phyloP scores from a whole-genome alignment of 2,329 filamentous ascomycete species.

The Paecilomyces dactylethromorphus region DNA sequence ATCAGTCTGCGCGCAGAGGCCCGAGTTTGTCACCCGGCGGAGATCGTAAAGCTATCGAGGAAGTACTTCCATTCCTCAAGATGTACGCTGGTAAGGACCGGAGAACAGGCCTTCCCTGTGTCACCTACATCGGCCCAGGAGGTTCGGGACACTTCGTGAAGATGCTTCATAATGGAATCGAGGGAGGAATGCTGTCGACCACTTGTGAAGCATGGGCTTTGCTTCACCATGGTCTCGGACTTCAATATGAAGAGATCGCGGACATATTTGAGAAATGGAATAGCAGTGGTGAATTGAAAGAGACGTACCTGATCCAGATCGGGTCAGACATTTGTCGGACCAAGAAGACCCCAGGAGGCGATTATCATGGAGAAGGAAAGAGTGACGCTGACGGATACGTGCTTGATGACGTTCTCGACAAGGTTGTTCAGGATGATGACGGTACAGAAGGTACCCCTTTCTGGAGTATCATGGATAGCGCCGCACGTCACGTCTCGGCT shows the following conservation, averaged over 20 bases:
- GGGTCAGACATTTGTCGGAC: conserved; percentile 54
- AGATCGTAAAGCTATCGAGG: conserved; percentile 50
- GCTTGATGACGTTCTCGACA: conserved; percentile 58
- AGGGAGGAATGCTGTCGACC: conserved; percentile 62
- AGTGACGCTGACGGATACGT: conserved; percentile 41
- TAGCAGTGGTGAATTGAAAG: conserved; percentile 48
- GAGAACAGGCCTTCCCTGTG: conserved; percentile 52
- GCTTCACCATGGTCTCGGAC: conserved; percentile 52
- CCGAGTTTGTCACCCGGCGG: conserved; percentile 64
- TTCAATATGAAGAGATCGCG: conserved; percentile 56
- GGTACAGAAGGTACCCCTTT: conserved; percentile 61
- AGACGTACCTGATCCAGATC: conserved; percentile 59
- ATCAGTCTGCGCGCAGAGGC: conserved; percentile 59
- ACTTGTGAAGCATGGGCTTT: conserved; percentile 61
- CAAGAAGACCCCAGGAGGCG: conserved; percentile 36
- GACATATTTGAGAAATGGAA: conserved; percentile 58
- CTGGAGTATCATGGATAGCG: conserved; percentile 59
- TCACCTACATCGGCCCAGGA: conserved; percentile 53
- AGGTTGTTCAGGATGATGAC: conserved; percentile 64
- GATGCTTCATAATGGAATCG: conserved; percentile 70
- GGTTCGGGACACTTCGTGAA: conserved; percentile 67
- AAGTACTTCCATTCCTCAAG: conserved; percentile 55
- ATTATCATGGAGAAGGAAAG: conserved; percentile 25
- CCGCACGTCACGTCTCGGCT: conserved; percentile 55
- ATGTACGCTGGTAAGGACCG: conserved; percentile 58